These are phyloP conservation scores for Boletus semigastroideus DNA, from an alignment of 1,284 basidiomycete species.

Conservation along the genomic window DNA sequence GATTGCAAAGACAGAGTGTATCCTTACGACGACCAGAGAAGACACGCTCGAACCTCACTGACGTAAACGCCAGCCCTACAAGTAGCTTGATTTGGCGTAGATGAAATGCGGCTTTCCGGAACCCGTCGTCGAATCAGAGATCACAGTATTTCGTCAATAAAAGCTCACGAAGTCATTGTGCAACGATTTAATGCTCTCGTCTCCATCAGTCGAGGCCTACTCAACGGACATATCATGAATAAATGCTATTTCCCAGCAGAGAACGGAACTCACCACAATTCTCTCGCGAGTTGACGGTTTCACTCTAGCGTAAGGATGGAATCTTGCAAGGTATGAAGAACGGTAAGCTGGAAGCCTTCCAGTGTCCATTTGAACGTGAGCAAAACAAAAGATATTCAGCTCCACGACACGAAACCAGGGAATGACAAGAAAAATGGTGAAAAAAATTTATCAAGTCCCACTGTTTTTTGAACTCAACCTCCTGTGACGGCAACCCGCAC, in stretches of 20 bases:
- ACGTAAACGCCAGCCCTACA: constrained; percentile 1
- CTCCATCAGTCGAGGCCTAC: constrained; percentile 6
- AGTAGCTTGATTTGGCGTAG: constrained; percentile 9
- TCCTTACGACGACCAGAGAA: constrained; percentile 25
- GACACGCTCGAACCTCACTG: constrained; percentile 20
- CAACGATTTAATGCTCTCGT: not conserved
- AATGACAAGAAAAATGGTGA: not conserved
- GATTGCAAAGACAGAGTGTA: not conserved
- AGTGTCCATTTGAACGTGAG: constrained; percentile 20
- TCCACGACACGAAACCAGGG: constrained; percentile 2
- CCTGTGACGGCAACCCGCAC: constrained; percentile 31
- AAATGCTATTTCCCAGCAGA: not conserved
- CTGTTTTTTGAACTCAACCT: constrained; percentile 21
- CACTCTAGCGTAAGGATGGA: constrained; percentile 29
- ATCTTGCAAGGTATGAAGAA: constrained; percentile 31
- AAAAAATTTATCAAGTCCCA: constrained; percentile 4
- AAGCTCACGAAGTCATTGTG: too few species aligned
- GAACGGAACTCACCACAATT: constrained; percentile 19
- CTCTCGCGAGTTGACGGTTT: constrained; percentile 27
- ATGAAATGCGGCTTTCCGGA: constrained; percentile 12
- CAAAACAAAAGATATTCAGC: not conserved
- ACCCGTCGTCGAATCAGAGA: constrained; percentile 1
- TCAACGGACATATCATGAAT: constrained; percentile 3
- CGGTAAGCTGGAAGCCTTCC: constrained; percentile 26
- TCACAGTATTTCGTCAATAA: not conserved